Base-by-base conservation (phyloP, 2,329 filamentous ascomycete species). In the Chaetomiaceae sp. region DNA sequence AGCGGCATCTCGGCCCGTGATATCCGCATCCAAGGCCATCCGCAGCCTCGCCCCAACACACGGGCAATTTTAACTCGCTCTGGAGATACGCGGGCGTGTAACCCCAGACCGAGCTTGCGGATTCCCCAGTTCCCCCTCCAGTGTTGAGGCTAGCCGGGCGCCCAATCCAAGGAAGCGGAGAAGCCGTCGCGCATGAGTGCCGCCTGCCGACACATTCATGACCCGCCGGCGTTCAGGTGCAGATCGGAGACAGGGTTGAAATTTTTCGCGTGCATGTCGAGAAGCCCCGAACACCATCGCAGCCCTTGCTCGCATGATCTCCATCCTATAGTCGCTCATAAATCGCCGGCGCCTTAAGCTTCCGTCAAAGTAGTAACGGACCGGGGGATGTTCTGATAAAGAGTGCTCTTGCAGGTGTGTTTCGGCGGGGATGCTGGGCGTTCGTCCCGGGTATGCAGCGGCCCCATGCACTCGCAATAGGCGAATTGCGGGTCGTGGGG, bases 401-500 rank as follows among this genome's bases (percentile, higher is more conserved):
- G 33, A 25, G 33, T 32, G 47, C 13, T 42, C 23, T 27, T 44
- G 49, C 48, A 36, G 44, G 47, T 23, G 36, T 38, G 27, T 5
- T 48, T 54, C 42, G 41, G 48, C 40, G 40, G 48, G 48, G 27
- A 34, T 41, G 46, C 33, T 11, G 32, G 30, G 33, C 32, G 50
- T 48, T 50, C 43, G 50, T 23, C 29, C 47, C 48, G 48, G 46
- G 36, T 33, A 33, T 58, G 56, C 54, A 58, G 53, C 50, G 48
- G 54, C 34, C 49, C 44, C 48, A 56, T 56, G 58, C 52, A 55
- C 37, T 49, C 36, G 42, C 51, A 53, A 50, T 55, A 58, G 55
- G 58, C 60, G 55, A 58, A 36, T 43, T 56, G 52, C 50, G 32
- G 47, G 48, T 34, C 54, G 47, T 55, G 54, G 51, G 54, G 48